phyloP scores from a whole-genome alignment of 1,139 yeast species.

The Nakaseomyces delphensis region DNA sequence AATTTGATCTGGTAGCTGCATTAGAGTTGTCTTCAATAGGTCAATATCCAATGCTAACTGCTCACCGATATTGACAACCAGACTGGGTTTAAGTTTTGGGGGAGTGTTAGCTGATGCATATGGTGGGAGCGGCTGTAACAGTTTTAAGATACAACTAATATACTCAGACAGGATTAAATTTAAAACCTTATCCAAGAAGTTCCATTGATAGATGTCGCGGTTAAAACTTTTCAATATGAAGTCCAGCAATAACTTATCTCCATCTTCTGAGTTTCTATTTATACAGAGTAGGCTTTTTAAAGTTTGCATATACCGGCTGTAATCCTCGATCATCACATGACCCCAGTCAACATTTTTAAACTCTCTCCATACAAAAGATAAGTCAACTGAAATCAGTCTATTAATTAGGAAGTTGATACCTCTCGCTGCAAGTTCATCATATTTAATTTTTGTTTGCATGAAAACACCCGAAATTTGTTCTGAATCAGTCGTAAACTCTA shows the following conservation, averaged over 20 bases:
- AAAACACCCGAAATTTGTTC: constrained; percentile 38
- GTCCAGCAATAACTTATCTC: constrained; percentile 18
- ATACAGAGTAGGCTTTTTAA: constrained; percentile 41
- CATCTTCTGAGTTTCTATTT: constrained; percentile 32
- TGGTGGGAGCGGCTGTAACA: constrained; percentile 31
- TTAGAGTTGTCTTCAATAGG: constrained; percentile 48
- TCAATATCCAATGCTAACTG: constrained; percentile 70
- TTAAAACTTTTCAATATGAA: constrained; percentile 53
- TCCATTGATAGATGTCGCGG: constrained; percentile 62
- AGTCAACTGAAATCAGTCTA: constrained; percentile 48
- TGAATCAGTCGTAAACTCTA: constrained; percentile 39
- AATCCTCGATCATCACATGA: constrained; percentile 54
- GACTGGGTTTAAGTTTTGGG: constrained; percentile 35
- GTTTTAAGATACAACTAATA: constrained; percentile 45
- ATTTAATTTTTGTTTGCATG: constrained; percentile 48
- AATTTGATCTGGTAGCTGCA: constrained; percentile 18
- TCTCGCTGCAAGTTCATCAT: constrained; percentile 48
- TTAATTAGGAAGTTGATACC: constrained; percentile 50
- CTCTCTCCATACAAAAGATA: constrained; percentile 75
- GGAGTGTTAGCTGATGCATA: constrained; percentile 16
- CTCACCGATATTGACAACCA: constrained; percentile 68
- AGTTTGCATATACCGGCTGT: constrained; percentile 60
- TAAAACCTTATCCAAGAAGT: constrained; percentile 66
- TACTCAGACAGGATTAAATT: constrained; percentile 57
- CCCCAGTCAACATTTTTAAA: constrained; percentile 76